Base-by-base conservation (phyloP, 371 early-diverging fungal species). In the Mucor velutinosus region DNA sequence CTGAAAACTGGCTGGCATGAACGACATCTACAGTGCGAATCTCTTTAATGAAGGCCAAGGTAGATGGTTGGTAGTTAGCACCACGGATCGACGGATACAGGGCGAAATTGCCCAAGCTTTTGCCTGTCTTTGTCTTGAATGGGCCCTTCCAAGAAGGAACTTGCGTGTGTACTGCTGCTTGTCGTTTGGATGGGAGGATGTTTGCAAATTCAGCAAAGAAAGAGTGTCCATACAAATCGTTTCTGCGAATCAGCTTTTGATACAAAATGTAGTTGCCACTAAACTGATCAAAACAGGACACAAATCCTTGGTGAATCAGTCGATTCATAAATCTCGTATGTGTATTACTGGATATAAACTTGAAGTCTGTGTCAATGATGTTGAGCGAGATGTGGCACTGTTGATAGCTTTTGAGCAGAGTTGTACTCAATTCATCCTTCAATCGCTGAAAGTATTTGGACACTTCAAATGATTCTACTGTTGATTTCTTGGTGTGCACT, bases 71-170 rank as follows among this genome's bases (percentile, higher is more conserved):
- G 5, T 32, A 47, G 0, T 17, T 15, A 15, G 15, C 49, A 15
- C 35, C 21, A 5, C 35, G 58, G 7, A 35, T 6, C 23, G 47
- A 23, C 11, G 59, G 37, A 27, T 58, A 65, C 7, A 65, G 11
- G 4, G 25, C 65, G 10, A 65, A 58, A 19, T 58, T 47, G 21
- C 58, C 68, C 3, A 68, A 11, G 2, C 12, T 25, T 35, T 33
- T 57, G 3, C 62, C 58, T 0, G 55, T 15, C 23, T 30, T 32
- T 32, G 66, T 65, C 27, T 70, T 66, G n/a, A 70, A 66, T 4
- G 66, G 41, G 14, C 71, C 71, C 35, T 58, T 66, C 71, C 71
- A 70, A 6, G 49, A 39, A 23, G 66, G 66, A 1, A 55, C 15
- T 8, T 51, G 32, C 7, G 62, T 15, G n/a, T 25, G 30, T 3